These are phyloP conservation scores for Plasmopara halstedii DNA, from an alignment of 352 stramenopile species.

Conservation along the genomic window DNA sequence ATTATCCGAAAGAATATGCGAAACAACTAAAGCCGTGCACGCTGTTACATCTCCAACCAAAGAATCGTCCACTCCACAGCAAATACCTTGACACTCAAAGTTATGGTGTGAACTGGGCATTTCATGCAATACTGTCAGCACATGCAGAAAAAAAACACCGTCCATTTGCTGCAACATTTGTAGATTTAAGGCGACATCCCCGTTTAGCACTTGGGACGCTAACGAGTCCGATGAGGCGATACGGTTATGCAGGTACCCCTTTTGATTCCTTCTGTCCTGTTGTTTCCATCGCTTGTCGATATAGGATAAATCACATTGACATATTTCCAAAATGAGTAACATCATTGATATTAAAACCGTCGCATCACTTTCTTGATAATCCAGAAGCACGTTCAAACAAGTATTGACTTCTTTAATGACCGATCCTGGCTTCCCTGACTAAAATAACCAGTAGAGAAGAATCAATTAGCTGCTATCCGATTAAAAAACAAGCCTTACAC, in stretches of 20 bases:
- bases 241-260: constrained; percentile 1
- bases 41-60: constrained; percentile 21
- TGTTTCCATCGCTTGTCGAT: constrained; percentile 25
- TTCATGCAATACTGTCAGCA: constrained; percentile 21
- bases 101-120: constrained; percentile 2
- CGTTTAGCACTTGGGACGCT: constrained; percentile 25
- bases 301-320: constrained; percentile 25
- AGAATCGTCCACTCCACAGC: constrained; percentile 25
- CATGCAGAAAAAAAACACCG: constrained; percentile 28
- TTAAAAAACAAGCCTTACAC: constrained; percentile 19
- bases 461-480: no score
- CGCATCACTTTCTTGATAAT: constrained; percentile 20
- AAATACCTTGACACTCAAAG: constrained; percentile 21
- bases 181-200: constrained; percentile 24
- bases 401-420: constrained; percentile 29
- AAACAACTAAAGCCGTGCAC: constrained; percentile 26
- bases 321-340: constrained; percentile 31
- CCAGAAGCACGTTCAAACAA: constrained; percentile 24
- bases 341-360: constrained; percentile 26
- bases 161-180: constrained; percentile 17
- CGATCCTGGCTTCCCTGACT: constrained; percentile 14
- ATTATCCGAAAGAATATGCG: constrained; percentile 8
- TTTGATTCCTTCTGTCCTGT: constrained; percentile 4
- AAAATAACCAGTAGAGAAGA: not conserved
- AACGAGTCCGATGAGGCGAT: constrained; percentile 27